phyloP scores from a whole-genome alignment of 331 rosid genomes.

The Dryas integrifolia region DNA sequence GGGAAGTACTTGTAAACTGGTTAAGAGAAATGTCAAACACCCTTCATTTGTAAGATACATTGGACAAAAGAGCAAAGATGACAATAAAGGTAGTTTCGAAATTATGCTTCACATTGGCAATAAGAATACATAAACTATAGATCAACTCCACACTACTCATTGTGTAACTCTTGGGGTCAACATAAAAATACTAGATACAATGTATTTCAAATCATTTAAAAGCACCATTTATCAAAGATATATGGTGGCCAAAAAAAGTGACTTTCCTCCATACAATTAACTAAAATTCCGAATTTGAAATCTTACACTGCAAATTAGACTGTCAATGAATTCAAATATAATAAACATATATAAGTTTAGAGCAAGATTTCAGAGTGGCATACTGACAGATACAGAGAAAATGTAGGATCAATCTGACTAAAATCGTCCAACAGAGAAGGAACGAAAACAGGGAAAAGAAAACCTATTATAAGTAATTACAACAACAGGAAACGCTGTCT shows the following conservation, averaged over 20 bases:
- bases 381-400: background rate
- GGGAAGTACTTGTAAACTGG: background rate
- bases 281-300: no score
- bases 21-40: background rate
- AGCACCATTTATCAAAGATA: no score
- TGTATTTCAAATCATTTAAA: no score
- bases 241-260: no score
- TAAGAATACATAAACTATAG: no score
- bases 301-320: background rate
- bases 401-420: background rate
- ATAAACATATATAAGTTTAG: background rate
- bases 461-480: slow-evolving; percentile 40
- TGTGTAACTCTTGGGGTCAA: no score
- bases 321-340: background rate
- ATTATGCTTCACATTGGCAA: background rate
- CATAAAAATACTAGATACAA: no score
- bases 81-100: background rate
- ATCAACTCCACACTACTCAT: no score
- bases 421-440: background rate
- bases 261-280: no score
- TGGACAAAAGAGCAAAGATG: background rate
- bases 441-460: background rate
- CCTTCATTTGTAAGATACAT: background rate
- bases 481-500: slow-evolving; percentile 39
- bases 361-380: background rate